Evolutionary conservation across 2,329 filamentous ascomycete genomes (phyloP), one percentile per base, ranked within the genome.

Genomic region (Fusarium sp.): DNA sequence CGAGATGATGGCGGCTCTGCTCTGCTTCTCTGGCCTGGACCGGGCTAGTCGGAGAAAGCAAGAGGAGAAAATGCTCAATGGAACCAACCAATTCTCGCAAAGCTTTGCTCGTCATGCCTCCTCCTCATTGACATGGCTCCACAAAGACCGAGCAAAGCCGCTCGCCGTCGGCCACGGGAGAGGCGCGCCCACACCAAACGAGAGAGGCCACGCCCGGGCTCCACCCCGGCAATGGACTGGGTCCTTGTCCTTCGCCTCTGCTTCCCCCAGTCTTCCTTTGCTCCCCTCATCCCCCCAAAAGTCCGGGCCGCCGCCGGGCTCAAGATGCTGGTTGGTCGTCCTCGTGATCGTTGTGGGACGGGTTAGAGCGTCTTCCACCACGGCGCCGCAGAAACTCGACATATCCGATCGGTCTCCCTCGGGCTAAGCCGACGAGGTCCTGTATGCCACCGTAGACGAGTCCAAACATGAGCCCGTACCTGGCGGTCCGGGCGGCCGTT

Each of bases 401-500:
- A 77, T 96, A 97, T 18, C 88, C 88, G 33, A 94, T 87, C 59
- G 84, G 87, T 74, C 91, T 89, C 59, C 93, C 93, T 77, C 88
- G 90, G 57, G 88, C 81, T 64, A 90, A 83, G 58, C 89, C 88
- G 33, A 96, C 78, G 10, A 85, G 81, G 81, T 98, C 95, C 80
- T 98, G 94, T 62, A 91, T 78, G 36, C 95, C 82, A 23, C 95
- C 95, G 80, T 93, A 98, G 7, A 83, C 87, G 34, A 97, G 77
- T 18, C 95, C 94, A 70, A 93, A 89, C 72, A 91, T 83, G 49
- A 97, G 82, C 1, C 93, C 95, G 72, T 91, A 87, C 77, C 89
- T 92, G 55, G 93, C 93, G 44, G 93, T 96, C 67, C 91, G 87
- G 16, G 90, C 91, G 40, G 90, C 89, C 55, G 91, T 91, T 64